phyloP scores from a whole-genome alignment of 768 basidiomycete genomes.

The Boletus pseudopeckii region DNA sequence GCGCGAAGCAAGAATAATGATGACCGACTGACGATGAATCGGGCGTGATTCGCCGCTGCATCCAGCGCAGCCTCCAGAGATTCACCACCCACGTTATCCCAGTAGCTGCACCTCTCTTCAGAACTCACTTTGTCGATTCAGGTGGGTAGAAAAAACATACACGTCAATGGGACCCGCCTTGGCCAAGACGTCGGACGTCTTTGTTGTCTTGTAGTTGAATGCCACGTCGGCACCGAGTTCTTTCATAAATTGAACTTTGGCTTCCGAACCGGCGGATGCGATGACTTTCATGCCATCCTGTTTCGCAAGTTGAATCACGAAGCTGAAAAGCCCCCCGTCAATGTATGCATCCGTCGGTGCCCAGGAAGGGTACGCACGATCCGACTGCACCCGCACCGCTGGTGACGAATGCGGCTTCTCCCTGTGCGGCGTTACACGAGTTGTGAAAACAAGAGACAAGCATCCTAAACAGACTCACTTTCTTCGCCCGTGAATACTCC shows the following conservation, averaged over 20 bases:
- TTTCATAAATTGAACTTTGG: constrained; percentile 62
- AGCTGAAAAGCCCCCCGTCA: constrained; percentile 19
- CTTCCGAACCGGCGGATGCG: constrained; percentile 68
- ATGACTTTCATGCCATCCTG: constrained; percentile 60
- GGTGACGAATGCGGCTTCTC: constrained; percentile 49
- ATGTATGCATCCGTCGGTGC: not conserved
- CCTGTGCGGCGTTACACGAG: constrained; percentile 25
- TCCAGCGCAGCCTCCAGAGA: constrained; percentile 54
- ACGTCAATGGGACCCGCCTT: constrained; percentile 58
- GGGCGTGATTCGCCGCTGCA: constrained; percentile 40
- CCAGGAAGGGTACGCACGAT: constrained; percentile 38
- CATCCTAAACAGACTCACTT: constrained; percentile 18
- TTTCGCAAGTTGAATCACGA: constrained; percentile 53
- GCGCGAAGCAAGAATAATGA: not conserved
- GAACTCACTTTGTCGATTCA: not conserved
- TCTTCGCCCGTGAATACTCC: constrained; percentile 14
- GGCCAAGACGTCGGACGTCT: constrained; percentile 47
- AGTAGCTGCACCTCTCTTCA: constrained; percentile 9
- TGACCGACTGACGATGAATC: constrained; percentile 41
- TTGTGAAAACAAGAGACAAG: not conserved
- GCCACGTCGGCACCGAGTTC: constrained; percentile 64
- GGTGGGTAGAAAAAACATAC: constrained; percentile 21
- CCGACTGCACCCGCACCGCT: constrained; percentile 53
- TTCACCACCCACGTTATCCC: constrained; percentile 58
- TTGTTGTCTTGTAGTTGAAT: constrained; percentile 70